These are phyloP conservation scores for Prototheca stagnorum DNA, from an alignment of 163 green algal genomes.

Conservation along the genomic window DNA sequence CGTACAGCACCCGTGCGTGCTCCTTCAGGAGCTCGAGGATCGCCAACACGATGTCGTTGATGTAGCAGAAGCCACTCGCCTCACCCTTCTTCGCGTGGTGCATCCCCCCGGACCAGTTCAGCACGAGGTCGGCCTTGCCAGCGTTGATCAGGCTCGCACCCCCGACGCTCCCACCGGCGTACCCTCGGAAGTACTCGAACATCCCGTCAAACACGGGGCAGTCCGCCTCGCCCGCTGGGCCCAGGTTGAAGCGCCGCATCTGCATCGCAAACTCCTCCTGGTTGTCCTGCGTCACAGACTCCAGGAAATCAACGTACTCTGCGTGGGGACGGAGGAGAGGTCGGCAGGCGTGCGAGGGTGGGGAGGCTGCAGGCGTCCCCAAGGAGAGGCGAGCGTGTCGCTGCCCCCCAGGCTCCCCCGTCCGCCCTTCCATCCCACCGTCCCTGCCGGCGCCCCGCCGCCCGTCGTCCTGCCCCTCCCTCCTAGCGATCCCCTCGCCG, in stretches of 20 bases:
- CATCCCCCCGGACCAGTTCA: slow-evolving; percentile 90
- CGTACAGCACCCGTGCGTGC: slow-evolving; percentile 38
- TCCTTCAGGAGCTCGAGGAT: slow-evolving; percentile 87
- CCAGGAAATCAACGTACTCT: slow-evolving; percentile 90
- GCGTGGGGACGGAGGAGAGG: slow-evolving; percentile 3
- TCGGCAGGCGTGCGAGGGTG: neutral
- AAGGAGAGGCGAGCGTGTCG: neutral
- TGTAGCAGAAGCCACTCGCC: slow-evolving; percentile 93
- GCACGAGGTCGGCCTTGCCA: slow-evolving; percentile 48
- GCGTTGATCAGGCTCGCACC: slow-evolving; percentile 57
- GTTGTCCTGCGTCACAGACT: slow-evolving; percentile 65
- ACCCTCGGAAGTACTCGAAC: slow-evolving; percentile 47
- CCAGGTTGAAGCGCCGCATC: slow-evolving; percentile 85
- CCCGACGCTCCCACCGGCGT: slow-evolving; percentile 27
- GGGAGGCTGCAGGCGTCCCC: neutral
- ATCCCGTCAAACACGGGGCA: slow-evolving; percentile 60
- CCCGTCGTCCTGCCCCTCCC: too few relatives aligned
- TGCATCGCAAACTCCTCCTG: slow-evolving; percentile 76
- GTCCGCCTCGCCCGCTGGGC: slow-evolving; percentile 45
- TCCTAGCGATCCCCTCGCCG: too few relatives aligned
- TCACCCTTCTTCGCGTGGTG: slow-evolving; percentile 90
- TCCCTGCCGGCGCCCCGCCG: too few relatives aligned
- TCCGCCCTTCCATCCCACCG: neutral
- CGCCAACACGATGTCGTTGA: slow-evolving; percentile 91
- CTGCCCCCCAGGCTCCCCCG: neutral